These are phyloP conservation scores for Yamadazyma triangularis DNA, from an alignment of 1,139 yeast species.

Conservation along the genomic window DNA sequence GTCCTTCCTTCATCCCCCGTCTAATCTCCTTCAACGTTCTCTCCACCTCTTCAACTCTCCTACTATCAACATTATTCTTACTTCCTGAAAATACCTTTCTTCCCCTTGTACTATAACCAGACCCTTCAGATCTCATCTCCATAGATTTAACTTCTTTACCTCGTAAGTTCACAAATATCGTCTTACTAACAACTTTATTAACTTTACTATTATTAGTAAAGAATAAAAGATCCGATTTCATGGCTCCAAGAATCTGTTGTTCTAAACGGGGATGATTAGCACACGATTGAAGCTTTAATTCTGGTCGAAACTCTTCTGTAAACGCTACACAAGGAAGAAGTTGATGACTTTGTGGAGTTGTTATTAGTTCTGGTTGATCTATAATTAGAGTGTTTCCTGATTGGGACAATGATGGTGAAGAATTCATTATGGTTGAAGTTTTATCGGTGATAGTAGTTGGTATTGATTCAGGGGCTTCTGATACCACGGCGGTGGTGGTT, in stretches of 20 bases:
- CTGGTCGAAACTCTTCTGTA: conserved; percentile 50
- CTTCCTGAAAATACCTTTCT: no score
- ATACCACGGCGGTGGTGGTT: conserved; percentile 8
- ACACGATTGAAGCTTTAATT: conserved; percentile 47
- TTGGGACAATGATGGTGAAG: not conserved
- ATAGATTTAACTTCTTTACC: conserved; percentile 56
- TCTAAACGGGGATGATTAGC: conserved; percentile 50
- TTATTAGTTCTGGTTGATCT: conserved; percentile 14
- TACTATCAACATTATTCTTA: no score
- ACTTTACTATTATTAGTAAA: conserved; percentile 33
- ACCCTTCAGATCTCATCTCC: no score
- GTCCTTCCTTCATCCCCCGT: no score
- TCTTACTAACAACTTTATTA: conserved; percentile 28
- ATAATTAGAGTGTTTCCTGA: conserved; percentile 1
- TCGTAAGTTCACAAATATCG: conserved; percentile 45
- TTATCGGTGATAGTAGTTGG: conserved; percentile 1
- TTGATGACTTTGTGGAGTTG: no score
- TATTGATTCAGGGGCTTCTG: not conserved
- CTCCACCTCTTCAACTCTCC: no score
- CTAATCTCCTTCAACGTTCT: no score
- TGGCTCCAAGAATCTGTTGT: conserved; percentile 44
- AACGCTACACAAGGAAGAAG: conserved; percentile 45
- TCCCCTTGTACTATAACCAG: no score
- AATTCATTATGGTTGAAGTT: not conserved
- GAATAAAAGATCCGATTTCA: conserved; percentile 52